Evolutionary conservation across 495 filamentous ascomycete genomes (phyloP).

Genomic region (Podospora pseudoanserina): DNA sequence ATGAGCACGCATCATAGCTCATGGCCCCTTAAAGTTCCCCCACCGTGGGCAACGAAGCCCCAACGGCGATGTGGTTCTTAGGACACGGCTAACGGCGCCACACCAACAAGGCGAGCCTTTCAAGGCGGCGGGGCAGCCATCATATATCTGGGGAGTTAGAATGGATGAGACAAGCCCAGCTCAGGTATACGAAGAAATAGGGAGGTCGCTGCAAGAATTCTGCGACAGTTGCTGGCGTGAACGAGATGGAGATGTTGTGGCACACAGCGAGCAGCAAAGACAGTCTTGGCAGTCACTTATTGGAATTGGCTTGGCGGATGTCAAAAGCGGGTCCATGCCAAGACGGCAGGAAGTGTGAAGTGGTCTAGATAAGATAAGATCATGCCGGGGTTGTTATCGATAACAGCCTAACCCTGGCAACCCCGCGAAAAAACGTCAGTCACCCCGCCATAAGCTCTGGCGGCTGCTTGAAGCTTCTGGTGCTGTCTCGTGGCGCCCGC

Average conservation of each 20-base stretch:
- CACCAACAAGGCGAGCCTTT: neutral
- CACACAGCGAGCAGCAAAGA: neutral
- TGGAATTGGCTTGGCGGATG: constrained; percentile 3
- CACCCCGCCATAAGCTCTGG: neutral
- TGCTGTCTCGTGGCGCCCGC: neutral
- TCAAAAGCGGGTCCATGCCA: neutral
- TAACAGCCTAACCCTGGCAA: constrained; percentile 12
- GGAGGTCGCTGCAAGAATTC: neutral
- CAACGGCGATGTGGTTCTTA: neutral
- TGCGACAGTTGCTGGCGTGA: too few species aligned
- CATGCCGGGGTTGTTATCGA: constrained; percentile 12
- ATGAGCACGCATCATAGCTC: neutral
- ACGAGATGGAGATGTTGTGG: neutral
- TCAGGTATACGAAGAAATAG: neutral
- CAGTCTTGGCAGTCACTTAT: neutral
- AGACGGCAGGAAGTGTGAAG: too few species aligned
- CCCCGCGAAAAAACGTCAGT: constrained; percentile 10
- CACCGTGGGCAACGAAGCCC: neutral
- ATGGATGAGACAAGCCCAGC: too few species aligned
- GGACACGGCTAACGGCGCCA: neutral
- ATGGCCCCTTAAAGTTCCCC: neutral
- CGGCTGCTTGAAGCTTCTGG: constrained; percentile 9
- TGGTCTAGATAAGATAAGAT: neutral
- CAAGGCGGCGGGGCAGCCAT: neutral
- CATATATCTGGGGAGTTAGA: too few species aligned